Percentiles rank a stretch among this genome's conserved stretches.
phyloP scores from a whole-genome alignment of 352 stramenopile genomes.

The Globisporangium ultimum region DNA sequence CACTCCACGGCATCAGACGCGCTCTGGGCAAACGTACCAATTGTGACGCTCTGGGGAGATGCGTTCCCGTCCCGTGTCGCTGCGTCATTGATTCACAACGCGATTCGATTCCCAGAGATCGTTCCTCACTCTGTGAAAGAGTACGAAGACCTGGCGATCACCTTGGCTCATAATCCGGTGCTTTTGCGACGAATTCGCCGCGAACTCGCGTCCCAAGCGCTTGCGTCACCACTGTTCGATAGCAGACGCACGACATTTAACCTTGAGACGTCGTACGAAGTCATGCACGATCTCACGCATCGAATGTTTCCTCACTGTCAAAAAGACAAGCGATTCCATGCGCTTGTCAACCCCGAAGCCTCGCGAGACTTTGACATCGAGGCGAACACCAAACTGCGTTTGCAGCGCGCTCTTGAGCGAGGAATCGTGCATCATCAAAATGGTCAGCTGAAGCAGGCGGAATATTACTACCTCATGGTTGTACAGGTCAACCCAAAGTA shows the following conservation, averaged over 20 bases:
- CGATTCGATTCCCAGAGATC: constrained; percentile 28
- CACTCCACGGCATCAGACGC: constrained; percentile 93
- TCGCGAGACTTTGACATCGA: background rate
- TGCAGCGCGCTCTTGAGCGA: constrained; percentile 17
- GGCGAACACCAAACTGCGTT: constrained; percentile 7
- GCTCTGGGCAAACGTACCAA: constrained; percentile 84
- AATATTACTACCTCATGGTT: constrained; percentile 28
- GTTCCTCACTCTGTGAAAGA: constrained; percentile 55
- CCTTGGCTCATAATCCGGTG: constrained; percentile 24
- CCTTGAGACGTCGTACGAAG: constrained; percentile 71
- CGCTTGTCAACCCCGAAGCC: constrained; percentile 33
- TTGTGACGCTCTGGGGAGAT: constrained; percentile 85
- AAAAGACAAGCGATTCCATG: constrained; percentile 22
- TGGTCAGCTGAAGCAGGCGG: constrained; percentile 18
- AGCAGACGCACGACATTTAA: constrained; percentile 40
- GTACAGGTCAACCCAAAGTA: constrained; percentile 6
- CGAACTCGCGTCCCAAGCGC: constrained; percentile 23
- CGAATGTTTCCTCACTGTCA: constrained; percentile 7
- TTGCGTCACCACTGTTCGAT: constrained; percentile 73
- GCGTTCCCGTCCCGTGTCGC: constrained; percentile 74
- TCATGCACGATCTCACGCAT: constrained; percentile 56
- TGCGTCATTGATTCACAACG: constrained; percentile 46
- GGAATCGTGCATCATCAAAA: constrained; percentile 29
- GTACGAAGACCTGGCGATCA: constrained; percentile 63
- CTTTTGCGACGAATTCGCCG: constrained; percentile 27